Evolutionary conservation across 768 basidiomycete species (phyloP), one percentile per base, ranked within the genome.

Genomic region (Peribolospora kevripleyi): DNA sequence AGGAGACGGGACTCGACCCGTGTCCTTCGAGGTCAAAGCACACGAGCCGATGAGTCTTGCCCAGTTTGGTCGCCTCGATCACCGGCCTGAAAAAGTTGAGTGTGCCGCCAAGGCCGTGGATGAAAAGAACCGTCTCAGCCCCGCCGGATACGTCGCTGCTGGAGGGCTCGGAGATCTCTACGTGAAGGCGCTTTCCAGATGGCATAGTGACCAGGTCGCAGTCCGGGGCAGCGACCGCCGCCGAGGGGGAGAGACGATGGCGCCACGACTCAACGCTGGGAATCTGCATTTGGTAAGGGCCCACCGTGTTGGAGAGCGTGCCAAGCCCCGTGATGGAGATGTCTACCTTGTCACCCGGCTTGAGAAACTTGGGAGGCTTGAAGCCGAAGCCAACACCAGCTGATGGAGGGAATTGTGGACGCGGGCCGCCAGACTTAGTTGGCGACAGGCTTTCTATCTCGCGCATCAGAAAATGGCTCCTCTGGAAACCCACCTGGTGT

Each of bases 241-340:
- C 43, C 8, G 43, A 7, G 43, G 43, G 13, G 43, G 43, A 45
- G 48, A 7, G 11, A 39, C 36, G 38, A 25, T 25, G 25, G 25
- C 25, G 25, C 25, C 25, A 25, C 25, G 25, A 25, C 25, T 25
- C 25, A 25, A 25, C 25, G 25, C 25, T 25, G 25, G 25, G 25
- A 25, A 25, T 1, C 25, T 25, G 25, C 25, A 25, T 25, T 25
- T 25, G 25, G 25, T 25, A 25, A 25, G 25, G 25, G 25, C 48
- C 54, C 47, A 61, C 57, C 41, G 46, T 50, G 50, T 63, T 64
- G 41, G 52, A 51, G 36, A 65, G 50, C 25, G 52, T 59, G 3
- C 65, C 65, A 9, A 65, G 52, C 25, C 59, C 60, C 9, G 62
- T 61, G 40, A 65, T 62, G 7, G 60, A 58, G 3, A 65, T 54